Conservation (phyloP, 1,284 basidiomycete genomes). For the Chalciporus sp. region DNA sequence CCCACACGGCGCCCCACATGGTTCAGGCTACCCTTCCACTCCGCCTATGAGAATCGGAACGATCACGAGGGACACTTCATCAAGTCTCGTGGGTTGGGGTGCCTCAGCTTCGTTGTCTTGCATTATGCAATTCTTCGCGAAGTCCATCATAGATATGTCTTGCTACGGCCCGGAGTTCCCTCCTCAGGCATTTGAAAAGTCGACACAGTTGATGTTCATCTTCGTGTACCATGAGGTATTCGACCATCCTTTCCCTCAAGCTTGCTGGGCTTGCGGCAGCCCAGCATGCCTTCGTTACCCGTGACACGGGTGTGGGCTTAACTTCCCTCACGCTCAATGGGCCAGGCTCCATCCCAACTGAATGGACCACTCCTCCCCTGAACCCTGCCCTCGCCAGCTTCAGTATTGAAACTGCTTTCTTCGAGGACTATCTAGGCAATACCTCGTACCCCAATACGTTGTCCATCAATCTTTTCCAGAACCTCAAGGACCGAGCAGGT, state of each 20-base stretch:
- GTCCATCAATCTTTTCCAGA: slow-evolving; percentile 45
- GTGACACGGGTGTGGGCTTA: neutral
- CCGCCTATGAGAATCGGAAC: neutral
- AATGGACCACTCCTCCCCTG: slow-evolving; percentile 43
- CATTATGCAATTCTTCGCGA: neutral
- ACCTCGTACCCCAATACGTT: slow-evolving; percentile 42
- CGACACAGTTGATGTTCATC: neutral
- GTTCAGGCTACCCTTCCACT: too few species aligned
- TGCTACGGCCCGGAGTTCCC: neutral
- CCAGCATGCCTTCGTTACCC: slow-evolving; percentile 12
- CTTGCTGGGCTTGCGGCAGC: slow-evolving; percentile 13
- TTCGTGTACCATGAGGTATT: slow-evolving; percentile 12
- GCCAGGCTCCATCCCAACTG: slow-evolving; percentile 41
- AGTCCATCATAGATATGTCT: neutral
- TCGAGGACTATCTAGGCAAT: slow-evolving; percentile 50
- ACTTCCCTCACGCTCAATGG: slow-evolving; percentile 40
- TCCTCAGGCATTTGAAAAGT: neutral
- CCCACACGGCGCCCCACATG: too few species aligned
- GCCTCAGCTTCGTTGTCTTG: neutral
- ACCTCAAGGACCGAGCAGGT: slow-evolving; percentile 46
- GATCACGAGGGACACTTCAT: neutral
- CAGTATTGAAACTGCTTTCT: slow-evolving; percentile 55
- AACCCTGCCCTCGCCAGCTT: slow-evolving; percentile 49
- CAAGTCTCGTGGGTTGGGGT: neutral
- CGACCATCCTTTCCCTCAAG: neutral